Evolutionary conservation across 2,329 filamentous ascomycete species (phyloP), one percentile per base, ranked within the genome.

Genomic region (Sporothrix humicola): DNA sequence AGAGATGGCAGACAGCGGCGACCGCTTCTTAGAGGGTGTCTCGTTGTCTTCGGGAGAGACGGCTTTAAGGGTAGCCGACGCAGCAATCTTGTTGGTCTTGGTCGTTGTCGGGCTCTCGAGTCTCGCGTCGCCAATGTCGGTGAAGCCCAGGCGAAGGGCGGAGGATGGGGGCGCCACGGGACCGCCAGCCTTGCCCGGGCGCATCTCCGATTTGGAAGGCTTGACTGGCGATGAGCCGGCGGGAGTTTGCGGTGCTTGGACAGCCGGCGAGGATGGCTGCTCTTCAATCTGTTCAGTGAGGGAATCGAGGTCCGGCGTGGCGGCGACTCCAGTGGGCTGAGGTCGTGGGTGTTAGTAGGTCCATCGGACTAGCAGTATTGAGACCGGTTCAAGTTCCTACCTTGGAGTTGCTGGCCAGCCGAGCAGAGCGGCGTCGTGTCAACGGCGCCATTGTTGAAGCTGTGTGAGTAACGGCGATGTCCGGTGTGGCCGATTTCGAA

Each of bases 171-270:
- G 85, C 72, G 92, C 93, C 75, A 90, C 92, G 26, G 92, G 95
- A 76, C 89, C 87, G 73, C 96, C 93, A 73, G 90, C 89, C 80
- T 92, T 93, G 84, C 92, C 93, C 9, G 95, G 95, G 80, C 98
- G 95, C 95, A 98, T 98, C 81, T 97, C 94, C 74, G 91, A 89
- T 76, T 87, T 87, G 66, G 91, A 85, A 31, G 93, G 92, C 83
- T 92, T 92, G 77, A 92, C 84, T 6, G 90, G 87, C 3, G 90
- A 89, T 15, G 87, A 87, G 54, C 89, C 88, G 56, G 85, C 86
- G 5, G 94, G 94, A 1, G 92, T 91, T 78, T 81, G 77, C 69
- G 84, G 79, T 1, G 48, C 9, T 8, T 73, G 78, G 75, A 9
- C 82, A 80, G 37, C 82, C 83, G 23, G 83, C 82, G 65, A 70